phyloP scores from a whole-genome alignment of 78 protist species.

The Polysphondylium violaceum region DNA sequence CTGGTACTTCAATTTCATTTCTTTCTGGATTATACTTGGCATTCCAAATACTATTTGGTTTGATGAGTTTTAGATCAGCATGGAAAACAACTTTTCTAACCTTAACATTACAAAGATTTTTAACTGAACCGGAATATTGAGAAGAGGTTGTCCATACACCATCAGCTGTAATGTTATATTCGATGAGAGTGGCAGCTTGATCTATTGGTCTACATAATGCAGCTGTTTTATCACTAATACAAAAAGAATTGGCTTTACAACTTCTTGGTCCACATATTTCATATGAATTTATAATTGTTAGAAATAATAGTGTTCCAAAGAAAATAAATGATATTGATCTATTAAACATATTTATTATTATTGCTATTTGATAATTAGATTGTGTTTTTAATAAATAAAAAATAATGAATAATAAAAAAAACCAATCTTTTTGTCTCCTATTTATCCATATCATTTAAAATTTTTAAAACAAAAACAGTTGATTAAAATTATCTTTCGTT shows the following conservation, averaged over 20 bases:
- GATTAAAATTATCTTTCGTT: no score
- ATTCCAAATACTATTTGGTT: conserved; percentile 66
- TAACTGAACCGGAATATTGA: conserved; percentile 50
- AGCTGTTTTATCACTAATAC: conserved; percentile 34
- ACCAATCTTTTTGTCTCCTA: neutral
- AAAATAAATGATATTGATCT: neutral
- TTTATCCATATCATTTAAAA: no score
- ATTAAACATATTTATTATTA: neutral
- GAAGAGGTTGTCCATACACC: conserved; percentile 70
- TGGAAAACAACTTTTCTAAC: conserved; percentile 43
- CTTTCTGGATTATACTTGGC: conserved; percentile 5
- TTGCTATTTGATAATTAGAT: neutral
- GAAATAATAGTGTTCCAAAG: neutral
- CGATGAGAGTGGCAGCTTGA: conserved; percentile 17
- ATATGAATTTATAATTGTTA: neutral
- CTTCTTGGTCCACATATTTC: conserved; percentile 79
- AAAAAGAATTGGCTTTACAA: conserved; percentile 32
- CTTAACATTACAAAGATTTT: conserved; percentile 23
- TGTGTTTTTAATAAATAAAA: conserved; percentile 1
- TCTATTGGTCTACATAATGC: conserved; percentile 62
- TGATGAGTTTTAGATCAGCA: conserved; percentile 37
- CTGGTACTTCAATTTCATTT: conserved; percentile 36
- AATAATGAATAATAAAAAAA: neutral
- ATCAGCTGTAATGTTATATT: conserved; percentile 50
- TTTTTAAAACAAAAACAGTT: no score